Base-by-base conservation (phyloP, 2,329 filamentous ascomycete genomes). In the Parastagonospora nodorum region DNA sequence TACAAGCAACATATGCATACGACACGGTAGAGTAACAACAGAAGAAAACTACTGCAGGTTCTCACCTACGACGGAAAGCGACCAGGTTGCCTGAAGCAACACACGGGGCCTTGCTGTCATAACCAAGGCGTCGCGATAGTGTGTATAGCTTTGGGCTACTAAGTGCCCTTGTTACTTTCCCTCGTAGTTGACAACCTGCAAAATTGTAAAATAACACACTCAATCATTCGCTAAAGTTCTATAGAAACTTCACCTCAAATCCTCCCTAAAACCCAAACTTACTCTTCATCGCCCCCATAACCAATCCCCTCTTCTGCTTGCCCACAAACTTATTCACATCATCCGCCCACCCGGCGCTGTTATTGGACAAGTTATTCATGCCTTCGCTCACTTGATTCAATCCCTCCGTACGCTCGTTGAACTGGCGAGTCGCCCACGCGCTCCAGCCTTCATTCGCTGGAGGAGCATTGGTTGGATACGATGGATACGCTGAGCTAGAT, bases 321-420 rank as follows among this genome's bases (percentile, higher is more conserved):
- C 81, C 83, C 4, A 96, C 87, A 72, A 84, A 97, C 72, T 96
- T 97, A 66, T 84, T 88, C 45, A 96, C 92, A 69, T 96, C 92
- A 29, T 92, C 85, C 11, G 91, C 88, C 86, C 91, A 97, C 14
- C 86, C 88, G 48, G 85, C 85, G 68, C 90, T 96, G 61, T 88
- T 88, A 64, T 91, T 83, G 66, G 93, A 88, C 53, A 97, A 75
- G 56, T 84, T 86, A 56, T 96, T 88, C 85, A 97, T 92, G 41
- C 80, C 87, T 65, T 97, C 93, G 2, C 88, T 88, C 74, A 93
- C 87, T 5, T 95, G 78, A 38, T 87, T 88, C 50, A 99, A 78
- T 67, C 88, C 91, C 76, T 97, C 91, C 0, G 94, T 96, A 43
- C 94, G 79, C 75, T 97, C 92, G 63, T 95, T 92, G 39, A 99